phyloP scores from a whole-genome alignment of 179 eudicot species.

The Drosera spatulata region DNA sequence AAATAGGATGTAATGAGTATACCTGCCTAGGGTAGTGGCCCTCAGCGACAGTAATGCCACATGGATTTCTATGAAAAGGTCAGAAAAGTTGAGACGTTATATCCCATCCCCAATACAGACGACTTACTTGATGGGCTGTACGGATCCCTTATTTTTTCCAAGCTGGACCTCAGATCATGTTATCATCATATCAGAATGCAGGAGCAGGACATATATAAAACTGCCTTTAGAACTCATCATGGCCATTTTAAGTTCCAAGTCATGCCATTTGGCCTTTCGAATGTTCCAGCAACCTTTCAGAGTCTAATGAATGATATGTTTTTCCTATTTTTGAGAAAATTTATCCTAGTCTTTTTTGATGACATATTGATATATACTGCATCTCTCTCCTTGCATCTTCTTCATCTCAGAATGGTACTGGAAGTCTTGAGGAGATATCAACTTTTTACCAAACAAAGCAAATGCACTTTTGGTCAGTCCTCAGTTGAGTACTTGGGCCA shows the following conservation, averaged over 20 bases:
- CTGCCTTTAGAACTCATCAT: no score
- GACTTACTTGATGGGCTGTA: background rate
- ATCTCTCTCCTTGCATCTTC: background rate
- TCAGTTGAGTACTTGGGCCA: slow-evolving; percentile 5
- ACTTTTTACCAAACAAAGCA: background rate
- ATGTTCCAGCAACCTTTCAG: slow-evolving; percentile 11
- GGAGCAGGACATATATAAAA: no score
- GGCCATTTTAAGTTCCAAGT: no score
- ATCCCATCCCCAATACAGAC: background rate
- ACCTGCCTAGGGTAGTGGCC: no score
- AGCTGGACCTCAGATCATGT: background rate
- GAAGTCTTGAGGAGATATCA: background rate
- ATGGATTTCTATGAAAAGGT: no score
- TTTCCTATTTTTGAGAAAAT: background rate
- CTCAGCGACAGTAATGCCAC: no score
- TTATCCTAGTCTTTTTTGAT: slow-evolving; percentile 8
- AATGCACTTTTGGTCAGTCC: background rate
- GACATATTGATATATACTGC: slow-evolving; percentile 10
- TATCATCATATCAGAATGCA: background rate
- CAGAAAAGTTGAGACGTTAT: no score
- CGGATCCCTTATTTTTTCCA: background rate
- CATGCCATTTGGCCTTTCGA: slow-evolving; percentile 6
- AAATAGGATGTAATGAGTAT: no score
- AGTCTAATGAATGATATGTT: slow-evolving; percentile 6
- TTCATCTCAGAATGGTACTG: background rate